These are phyloP conservation scores for Leccinum olivaceopallidum DNA, from an alignment of 768 basidiomycete species.

Conservation along the genomic window DNA sequence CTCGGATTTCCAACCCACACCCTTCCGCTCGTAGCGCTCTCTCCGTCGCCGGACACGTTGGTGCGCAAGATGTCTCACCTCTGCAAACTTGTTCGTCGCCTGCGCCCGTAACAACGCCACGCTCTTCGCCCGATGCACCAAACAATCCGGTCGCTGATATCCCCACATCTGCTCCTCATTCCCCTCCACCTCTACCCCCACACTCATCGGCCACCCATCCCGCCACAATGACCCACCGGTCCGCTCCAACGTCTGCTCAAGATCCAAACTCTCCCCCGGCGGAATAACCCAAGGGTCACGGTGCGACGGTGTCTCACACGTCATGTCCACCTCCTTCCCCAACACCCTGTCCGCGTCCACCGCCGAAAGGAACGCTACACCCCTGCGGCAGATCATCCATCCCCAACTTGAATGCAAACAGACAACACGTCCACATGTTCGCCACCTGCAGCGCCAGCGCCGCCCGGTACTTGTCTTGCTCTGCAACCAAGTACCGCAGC, in stretches of 20 bases:
- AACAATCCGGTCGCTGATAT: conserved; percentile 57
- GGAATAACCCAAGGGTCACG: conserved; percentile 69
- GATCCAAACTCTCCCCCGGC: conserved; percentile 82
- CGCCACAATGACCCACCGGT: conserved; percentile 30
- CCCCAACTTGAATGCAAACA: conserved; percentile 91
- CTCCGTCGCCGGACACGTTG: no score
- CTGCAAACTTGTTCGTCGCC: conserved; percentile 66
- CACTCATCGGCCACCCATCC: conserved; percentile 1
- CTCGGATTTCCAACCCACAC: no score
- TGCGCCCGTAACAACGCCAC: conserved; percentile 50
- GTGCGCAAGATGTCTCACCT: conserved; percentile 50
- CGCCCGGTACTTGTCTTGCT: conserved; percentile 87
- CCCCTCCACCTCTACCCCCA: neutral
- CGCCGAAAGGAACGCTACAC: conserved; percentile 97
- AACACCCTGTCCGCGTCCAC: conserved; percentile 83
- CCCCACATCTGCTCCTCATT: conserved; percentile 36
- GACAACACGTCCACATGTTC: conserved; percentile 90
- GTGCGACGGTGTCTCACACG: conserved; percentile 89
- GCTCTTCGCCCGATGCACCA: conserved; percentile 57
- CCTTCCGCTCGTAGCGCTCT: no score
- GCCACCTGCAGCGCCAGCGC: conserved; percentile 93
- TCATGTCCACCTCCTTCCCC: conserved; percentile 95
- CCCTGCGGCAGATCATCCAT: conserved; percentile 94
- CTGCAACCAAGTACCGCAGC: conserved; percentile 87
- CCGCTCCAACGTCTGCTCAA: conserved; percentile 42